Evolutionary conservation across 805 yeast species (phyloP), one percentile per base, ranked within the genome.

Genomic region (Yarrowia porcina): DNA sequence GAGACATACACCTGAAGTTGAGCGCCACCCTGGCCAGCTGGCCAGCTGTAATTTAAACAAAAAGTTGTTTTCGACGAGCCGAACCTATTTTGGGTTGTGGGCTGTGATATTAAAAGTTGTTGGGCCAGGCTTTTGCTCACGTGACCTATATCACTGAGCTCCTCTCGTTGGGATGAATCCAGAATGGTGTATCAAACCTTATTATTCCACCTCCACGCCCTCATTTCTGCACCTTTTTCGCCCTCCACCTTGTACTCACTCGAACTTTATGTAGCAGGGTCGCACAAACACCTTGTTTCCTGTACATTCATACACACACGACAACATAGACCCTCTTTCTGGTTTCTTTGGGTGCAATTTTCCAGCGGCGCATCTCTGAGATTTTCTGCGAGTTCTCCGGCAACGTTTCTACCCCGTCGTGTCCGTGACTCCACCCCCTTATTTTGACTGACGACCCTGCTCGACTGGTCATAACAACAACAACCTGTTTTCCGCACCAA

Each of bases 241-340:
- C 3, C n/a, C 23, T 28, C 50, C 35, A 45, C 50, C 50, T 45
- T 27, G 35, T 28, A 9, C 50, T 18, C 50, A 27, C 28, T 21
- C 10, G 15, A 45, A 45, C 52, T 20, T 13, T n/a, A 45, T n/a
- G 52, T 28, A 23, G 52, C 36, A 45, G 52, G 52, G 52, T 18
- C 52, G 30, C 49, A 45, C 52, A 45, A 45, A 28, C 52, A 45
- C 52, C 52, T 45, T 45, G 52, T 45, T 45, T 45, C 52, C 52
- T 45, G 35, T 30, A 30, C 52, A 45, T 20, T 28, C 52, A 45
- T 45, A 45, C 52, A 45, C 52, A 45, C 52, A 45, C 52, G 52
- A 45, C 52, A 45, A 45, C 36, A 28, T 45, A 45, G 50, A 28
- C 25, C 36, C 20, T 45, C 30, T 18, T 27, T n/a, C 36, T 8